A percentile compares a stretch with the other conserved stretches of the same genome.
Evolutionary conservation across 2,329 filamentous ascomycete genomes (phyloP).

Genomic region (Colletotrichum ledebouriae): DNA sequence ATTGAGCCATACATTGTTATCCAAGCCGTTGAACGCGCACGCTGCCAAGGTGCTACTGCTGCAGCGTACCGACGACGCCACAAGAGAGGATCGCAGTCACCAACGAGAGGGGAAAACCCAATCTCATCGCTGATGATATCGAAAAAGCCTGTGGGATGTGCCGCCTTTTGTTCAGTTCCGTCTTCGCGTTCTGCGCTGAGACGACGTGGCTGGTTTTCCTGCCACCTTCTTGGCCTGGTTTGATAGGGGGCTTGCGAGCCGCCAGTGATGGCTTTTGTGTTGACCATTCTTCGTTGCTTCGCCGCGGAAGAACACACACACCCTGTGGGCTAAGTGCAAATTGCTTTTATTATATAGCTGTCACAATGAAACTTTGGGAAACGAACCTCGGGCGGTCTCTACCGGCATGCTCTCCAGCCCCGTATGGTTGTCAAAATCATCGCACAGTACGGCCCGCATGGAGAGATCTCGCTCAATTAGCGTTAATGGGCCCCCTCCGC

Average conservation of each 20-base stretch:
- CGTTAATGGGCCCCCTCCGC: constrained; percentile 14
- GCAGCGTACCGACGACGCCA: not conserved
- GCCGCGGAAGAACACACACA: too few relatives aligned
- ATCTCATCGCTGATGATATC: not conserved
- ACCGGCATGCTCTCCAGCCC: not conserved
- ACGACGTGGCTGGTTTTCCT: constrained; percentile 3
- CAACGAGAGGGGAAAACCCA: constrained; percentile 27
- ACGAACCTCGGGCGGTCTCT: constrained; percentile 6
- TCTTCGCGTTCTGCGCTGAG: constrained; percentile 11
- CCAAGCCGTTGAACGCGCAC: not conserved
- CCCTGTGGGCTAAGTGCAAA: not conserved
- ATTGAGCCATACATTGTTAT: not conserved
- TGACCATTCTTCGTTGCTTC: too few relatives aligned
- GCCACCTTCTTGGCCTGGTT: not conserved
- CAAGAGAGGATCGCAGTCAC: not conserved
- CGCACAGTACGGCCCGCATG: constrained; percentile 14
- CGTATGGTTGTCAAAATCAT: not conserved
- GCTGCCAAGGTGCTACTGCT: not conserved
- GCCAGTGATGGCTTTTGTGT: too few relatives aligned
- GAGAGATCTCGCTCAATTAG: constrained; percentile 26
- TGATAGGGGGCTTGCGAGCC: constrained; percentile 1
- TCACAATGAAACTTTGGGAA: not conserved
- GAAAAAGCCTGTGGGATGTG: constrained; percentile 2
- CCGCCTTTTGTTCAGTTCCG: constrained; percentile 4
- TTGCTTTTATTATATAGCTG: not conserved